These are phyloP conservation scores for Lotus japonicus DNA, from an alignment of 306 rosid species.

Conservation along the genomic window DNA sequence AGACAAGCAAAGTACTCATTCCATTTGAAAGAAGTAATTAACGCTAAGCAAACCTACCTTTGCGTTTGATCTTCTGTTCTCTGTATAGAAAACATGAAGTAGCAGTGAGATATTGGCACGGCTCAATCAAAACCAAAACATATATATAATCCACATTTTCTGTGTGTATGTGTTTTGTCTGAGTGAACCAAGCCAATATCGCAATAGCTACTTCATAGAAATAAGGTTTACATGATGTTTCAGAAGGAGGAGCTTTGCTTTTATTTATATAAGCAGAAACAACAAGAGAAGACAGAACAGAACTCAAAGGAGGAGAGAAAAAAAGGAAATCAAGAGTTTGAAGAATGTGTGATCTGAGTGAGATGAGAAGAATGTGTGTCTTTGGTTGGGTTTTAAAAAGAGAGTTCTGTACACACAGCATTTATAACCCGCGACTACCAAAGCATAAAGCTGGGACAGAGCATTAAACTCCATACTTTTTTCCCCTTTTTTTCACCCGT, in stretches of 20 bases:
- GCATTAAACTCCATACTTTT: slow-evolving; percentile 44
- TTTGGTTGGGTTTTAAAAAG: slow-evolving; percentile 13
- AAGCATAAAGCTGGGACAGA: slow-evolving; percentile 45
- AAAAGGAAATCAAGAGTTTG: too few relatives aligned
- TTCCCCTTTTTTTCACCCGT: slow-evolving; percentile 8
- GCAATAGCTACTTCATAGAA: slow-evolving; percentile 38
- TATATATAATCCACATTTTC: neutral
- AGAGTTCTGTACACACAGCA: slow-evolving; percentile 22
- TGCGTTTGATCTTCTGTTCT: neutral
- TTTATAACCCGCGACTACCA: slow-evolving; percentile 58
- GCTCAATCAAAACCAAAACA: slow-evolving; percentile 55
- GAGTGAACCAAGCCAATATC: slow-evolving; percentile 86
- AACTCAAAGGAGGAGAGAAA: neutral
- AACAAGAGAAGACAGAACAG: too few relatives aligned
- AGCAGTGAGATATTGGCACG: slow-evolving; percentile 73
- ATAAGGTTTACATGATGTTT: neutral
- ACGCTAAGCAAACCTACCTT: too few relatives aligned
- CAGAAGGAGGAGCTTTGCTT: neutral
- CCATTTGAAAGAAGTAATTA: too few relatives aligned
- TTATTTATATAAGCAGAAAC: too few relatives aligned
- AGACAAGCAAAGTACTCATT: too few relatives aligned
- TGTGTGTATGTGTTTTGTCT: neutral
- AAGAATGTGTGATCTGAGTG: slow-evolving; percentile 10
- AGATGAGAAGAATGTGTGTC: slow-evolving; percentile 29
- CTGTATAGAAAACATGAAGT: slow-evolving; percentile 32